These are phyloP conservation scores for Phalaenopsis hybrid DNA, from an alignment of 116 monocot genomes.

Conservation along the genomic window DNA sequence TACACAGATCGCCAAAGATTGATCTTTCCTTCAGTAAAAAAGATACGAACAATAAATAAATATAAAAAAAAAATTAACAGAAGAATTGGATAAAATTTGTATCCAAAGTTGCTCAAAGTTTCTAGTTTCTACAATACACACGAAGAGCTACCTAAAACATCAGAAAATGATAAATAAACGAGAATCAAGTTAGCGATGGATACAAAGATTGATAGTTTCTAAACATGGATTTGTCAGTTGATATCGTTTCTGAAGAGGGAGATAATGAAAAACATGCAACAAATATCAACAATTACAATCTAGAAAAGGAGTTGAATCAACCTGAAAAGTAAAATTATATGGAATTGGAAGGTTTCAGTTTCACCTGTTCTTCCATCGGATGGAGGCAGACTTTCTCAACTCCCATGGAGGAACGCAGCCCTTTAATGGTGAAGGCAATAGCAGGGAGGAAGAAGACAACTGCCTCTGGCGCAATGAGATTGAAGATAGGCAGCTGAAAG, in stretches of 20 bases:
- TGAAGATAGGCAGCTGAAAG: conserved; percentile 60
- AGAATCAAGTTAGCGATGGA: not conserved
- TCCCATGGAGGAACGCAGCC: conserved; percentile 43
- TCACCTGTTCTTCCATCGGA: conserved; percentile 4
- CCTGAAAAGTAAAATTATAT: not conserved
- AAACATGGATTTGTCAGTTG: not conserved
- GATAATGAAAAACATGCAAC: not conserved
- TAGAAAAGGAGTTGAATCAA: not conserved
- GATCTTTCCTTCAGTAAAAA: not conserved
- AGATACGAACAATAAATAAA: not conserved
- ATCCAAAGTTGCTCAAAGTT: not conserved
- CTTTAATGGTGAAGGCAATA: conserved; percentile 41
- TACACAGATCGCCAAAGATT: too few relatives aligned
- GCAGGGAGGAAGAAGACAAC: conserved; percentile 29
- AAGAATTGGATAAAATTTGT: not conserved
- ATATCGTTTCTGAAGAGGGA: not conserved
- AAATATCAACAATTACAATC: not conserved
- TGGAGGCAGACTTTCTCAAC: conserved; percentile 20
- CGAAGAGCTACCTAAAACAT: not conserved
- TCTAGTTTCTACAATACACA: not conserved
- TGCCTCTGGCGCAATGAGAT: conserved; percentile 51
- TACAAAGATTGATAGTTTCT: not conserved
- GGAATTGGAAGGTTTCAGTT: not conserved
- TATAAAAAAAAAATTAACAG: not conserved
- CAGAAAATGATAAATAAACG: not conserved